Conservation (phyloP, 1,284 basidiomycete species). For the Athelia psychrophila region DNA sequence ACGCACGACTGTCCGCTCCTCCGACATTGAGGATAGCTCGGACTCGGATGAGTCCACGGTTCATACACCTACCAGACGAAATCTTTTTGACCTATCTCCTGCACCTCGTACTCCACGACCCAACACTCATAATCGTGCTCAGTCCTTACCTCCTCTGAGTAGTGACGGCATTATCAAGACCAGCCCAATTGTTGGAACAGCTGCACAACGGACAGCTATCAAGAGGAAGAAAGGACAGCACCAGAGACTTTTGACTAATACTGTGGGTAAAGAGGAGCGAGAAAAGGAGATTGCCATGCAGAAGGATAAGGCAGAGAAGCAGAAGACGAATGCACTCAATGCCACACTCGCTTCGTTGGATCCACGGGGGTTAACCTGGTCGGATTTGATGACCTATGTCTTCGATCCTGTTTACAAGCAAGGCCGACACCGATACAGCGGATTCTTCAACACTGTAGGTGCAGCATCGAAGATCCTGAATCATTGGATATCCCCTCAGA, state of each 20-base stretch:
- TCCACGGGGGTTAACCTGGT: constrained; percentile 2
- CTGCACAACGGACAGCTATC: neutral
- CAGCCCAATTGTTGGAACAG: constrained; percentile 1
- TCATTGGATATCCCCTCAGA: constrained; percentile 11
- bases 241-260: no score
- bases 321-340: neutral
- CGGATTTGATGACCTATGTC: constrained; percentile 17
- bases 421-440: constrained; percentile 9
- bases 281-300: neutral
- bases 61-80: no score
- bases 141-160: neutral
- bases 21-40: no score
- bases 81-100: no score
- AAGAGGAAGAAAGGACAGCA: no score
- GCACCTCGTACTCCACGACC: no score
- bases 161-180: neutral
- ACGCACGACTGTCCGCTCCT: no score
- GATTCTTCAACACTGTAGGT: constrained; percentile 15
- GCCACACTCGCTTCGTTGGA: neutral
- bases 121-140: neutral
- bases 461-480: no score
- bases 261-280: neutral
- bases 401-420: constrained; percentile 18
- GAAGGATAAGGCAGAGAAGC: neutral
- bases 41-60: no score